Evolutionary conservation across 2,329 filamentous ascomycete species (phyloP).

Genomic region (Arthrobotrys megalospora): DNA sequence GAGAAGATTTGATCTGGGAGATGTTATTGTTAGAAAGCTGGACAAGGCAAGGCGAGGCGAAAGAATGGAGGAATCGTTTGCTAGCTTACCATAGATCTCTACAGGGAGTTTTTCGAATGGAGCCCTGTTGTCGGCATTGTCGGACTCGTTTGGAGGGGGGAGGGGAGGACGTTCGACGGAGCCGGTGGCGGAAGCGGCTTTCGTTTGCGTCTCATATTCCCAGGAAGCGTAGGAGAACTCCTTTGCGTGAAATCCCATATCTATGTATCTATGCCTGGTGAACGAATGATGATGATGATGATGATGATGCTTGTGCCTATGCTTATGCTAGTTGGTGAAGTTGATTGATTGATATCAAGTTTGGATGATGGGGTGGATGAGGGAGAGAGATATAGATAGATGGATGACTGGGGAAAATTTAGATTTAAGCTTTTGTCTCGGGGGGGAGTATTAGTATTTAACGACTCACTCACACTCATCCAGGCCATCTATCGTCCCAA

Average conservation of each 20-base stretch:
- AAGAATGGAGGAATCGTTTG: constrained; percentile 26
- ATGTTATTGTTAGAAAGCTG: constrained; percentile 35
- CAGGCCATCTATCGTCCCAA: constrained; percentile 6
- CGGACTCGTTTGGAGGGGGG: neutral
- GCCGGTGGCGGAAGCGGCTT: constrained; percentile 26
- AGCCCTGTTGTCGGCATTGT: constrained; percentile 64
- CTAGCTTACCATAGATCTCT: constrained; percentile 78
- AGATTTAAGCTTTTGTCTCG: constrained; percentile 25
- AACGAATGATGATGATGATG: constrained; percentile 5
- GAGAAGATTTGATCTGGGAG: constrained; percentile 79
- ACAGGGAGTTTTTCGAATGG: constrained; percentile 78
- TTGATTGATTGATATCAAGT: neutral
- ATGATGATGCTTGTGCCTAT: constrained; percentile 12
- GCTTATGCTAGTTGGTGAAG: neutral
- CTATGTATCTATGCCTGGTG: neutral
- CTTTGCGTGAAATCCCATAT: constrained; percentile 59
- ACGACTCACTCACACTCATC: too few relatives aligned
- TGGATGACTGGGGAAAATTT: constrained; percentile 5
- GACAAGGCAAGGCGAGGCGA: constrained; percentile 17
- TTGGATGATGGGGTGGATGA: neutral
- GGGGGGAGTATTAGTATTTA: too few relatives aligned
- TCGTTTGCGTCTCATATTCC: constrained; percentile 54
- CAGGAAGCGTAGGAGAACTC: constrained; percentile 56
- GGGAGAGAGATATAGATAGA: neutral
- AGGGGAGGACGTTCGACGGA: constrained; percentile 35